phyloP scores from a whole-genome alignment of 768 basidiomycete genomes.

The Scleroderma bovista region DNA sequence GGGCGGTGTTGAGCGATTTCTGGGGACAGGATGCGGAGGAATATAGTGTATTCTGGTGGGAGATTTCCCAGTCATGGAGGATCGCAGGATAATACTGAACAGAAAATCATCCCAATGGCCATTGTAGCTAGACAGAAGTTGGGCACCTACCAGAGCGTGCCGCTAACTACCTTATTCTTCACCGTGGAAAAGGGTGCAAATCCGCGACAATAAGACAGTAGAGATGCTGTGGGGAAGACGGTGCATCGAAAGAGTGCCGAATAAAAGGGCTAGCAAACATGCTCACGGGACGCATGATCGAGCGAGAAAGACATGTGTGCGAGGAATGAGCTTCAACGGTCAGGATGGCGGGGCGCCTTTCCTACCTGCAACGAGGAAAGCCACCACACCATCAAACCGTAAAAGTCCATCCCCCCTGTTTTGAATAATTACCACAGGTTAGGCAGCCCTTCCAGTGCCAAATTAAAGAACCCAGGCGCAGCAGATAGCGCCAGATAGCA shows the following conservation, averaged over 20 bases:
- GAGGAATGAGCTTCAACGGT: constrained; percentile 20
- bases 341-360: constrained; percentile 17
- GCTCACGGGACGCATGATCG: constrained; percentile 17
- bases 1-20: constrained; percentile 5
- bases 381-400: constrained; percentile 18
- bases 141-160: constrained; percentile 17
- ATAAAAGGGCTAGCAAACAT: constrained; percentile 27
- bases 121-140: constrained; percentile 4
- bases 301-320: constrained; percentile 17
- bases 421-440: constrained; percentile 17
- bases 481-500: constrained; percentile 17
- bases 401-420: constrained; percentile 19
- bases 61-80: constrained; percentile 17
- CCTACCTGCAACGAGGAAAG: constrained; percentile 12
- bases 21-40: constrained; percentile 6
- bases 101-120: constrained; percentile 19
- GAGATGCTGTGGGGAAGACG: constrained; percentile 2
- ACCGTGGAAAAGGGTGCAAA: constrained; percentile 28
- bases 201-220: constrained; percentile 5
- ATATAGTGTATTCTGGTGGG: constrained; percentile 12
- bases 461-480: constrained; percentile 27
- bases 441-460: constrained; percentile 20
- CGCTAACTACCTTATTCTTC: constrained; percentile 12
- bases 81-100: constrained; percentile 4
- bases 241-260: constrained; percentile 1